Base-by-base conservation (phyloP, 371 early-diverging fungal species). In the Mucor lusitanicus region DNA sequence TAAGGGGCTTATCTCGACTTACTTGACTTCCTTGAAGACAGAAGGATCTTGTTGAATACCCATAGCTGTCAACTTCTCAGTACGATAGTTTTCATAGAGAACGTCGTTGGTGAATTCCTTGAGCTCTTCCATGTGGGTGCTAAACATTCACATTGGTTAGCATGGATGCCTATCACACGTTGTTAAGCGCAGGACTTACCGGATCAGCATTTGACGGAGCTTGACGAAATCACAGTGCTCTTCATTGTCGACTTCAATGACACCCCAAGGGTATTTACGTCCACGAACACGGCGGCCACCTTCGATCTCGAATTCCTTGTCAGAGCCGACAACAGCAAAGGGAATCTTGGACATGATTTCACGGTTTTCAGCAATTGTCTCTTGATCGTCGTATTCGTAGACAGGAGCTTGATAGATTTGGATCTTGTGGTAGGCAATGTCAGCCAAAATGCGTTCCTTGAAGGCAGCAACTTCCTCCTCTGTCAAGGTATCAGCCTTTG, bases 401-500 rank as follows among this genome's bases (percentile, higher is more conserved):
- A 88, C 87, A 46, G 92, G 90, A 28, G 98, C 97, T 75, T 93
- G 91, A 81, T 93, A 99, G 75, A 95, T 95, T 73, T 91, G 90
- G 78, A 99, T 97, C 40, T 94, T 90, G 85, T 98, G 89, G 73
- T 88, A 87, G 60, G 86, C 86, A 78, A 99, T 94, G 78, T 98
- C 96, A 61, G 94, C 91, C 68, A 94, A 76, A 65, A 99, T 95
- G 75, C 95, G 85, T 75, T 87, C 78, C 87, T 99, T 99, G 84
- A 98, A 97, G 6, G 82, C 81, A 61, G 83, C 86, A 39, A 99
- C 86, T 85, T 99, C 99, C 56, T 95, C 94, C 61, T 93, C 89
- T 50, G 99, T 98, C 85, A 99, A 83, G 25, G 97, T 98, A 74
- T 99, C 99, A 9, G 97, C 89, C 74, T 99, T 98, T 65, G 99